phyloP scores from a whole-genome alignment of 805 yeast species.

The Saccharomycopsis lassenensis region DNA sequence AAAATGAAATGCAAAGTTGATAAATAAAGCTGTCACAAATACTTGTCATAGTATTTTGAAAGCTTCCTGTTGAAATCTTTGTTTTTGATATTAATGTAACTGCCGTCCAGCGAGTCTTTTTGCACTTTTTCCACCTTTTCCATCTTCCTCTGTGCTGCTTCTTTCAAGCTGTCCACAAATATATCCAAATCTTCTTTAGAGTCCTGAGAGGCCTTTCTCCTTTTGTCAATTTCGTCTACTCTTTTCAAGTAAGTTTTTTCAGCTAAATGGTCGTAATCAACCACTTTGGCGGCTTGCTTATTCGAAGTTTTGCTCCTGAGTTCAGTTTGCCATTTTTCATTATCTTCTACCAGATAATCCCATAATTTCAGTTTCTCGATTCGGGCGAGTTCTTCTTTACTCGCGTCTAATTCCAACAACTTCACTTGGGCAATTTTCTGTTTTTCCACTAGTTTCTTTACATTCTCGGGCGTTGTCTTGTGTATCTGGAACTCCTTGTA shows the following conservation, averaged over 20 bases:
- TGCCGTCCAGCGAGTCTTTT: too few species aligned
- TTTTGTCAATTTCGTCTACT: constrained; percentile 28
- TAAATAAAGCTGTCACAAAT: constrained; percentile 9
- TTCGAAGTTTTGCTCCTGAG: constrained; percentile 24
- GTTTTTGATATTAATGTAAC: constrained; percentile 60
- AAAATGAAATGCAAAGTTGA: not conserved
- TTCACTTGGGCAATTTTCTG: constrained; percentile 5
- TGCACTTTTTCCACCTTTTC: constrained; percentile 26
- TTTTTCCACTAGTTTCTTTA: constrained; percentile 3
- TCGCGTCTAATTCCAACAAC: constrained; percentile 3
- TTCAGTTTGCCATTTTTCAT: constrained; percentile 49
- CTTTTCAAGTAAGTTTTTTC: constrained; percentile 49
- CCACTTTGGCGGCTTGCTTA: constrained; percentile 29
- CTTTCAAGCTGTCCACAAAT: constrained; percentile 23
- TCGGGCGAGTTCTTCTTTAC: constrained; percentile 28
- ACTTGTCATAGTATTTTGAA: constrained; percentile 42
- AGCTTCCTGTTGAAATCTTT: constrained; percentile 63
- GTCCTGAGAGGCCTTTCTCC: constrained; percentile 32
- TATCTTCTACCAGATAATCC: constrained; percentile 54
- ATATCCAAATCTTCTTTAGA: constrained; percentile 24
- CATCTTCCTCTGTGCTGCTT: constrained; percentile 23
- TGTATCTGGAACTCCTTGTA: constrained; percentile 12
- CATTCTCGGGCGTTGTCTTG: not conserved
- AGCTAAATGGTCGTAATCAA: constrained; percentile 46
- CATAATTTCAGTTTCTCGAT: constrained; percentile 34